Conservation (phyloP, 768 basidiomycete genomes). For the Russula sp. region DNA sequence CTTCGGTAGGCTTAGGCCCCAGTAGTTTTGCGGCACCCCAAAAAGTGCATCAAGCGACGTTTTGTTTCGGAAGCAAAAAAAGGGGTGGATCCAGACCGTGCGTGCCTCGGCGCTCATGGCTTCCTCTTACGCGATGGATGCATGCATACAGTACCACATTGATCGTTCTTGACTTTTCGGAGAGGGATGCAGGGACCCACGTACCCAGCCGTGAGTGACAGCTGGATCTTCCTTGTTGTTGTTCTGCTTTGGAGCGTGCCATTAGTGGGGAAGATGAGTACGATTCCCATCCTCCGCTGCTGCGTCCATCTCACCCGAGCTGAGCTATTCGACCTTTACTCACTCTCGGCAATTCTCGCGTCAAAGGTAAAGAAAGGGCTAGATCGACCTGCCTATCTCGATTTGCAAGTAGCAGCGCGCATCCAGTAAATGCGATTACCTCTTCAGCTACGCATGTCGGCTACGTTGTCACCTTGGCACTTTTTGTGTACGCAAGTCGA, state of each 20-base stretch:
- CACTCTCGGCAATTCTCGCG: background rate
- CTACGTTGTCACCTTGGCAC: background rate
- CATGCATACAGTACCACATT: background rate
- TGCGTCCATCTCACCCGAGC: background rate
- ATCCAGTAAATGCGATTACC: conserved; percentile 6
- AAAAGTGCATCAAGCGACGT: background rate
- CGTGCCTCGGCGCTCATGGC: background rate
- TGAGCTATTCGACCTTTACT: background rate
- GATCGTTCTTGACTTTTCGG: background rate
- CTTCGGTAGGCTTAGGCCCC: background rate
- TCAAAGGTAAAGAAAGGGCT: background rate
- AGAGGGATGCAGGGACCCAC: background rate
- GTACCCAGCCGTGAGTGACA: background rate
- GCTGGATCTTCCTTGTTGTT: background rate
- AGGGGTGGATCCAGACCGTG: background rate
- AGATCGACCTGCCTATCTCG: background rate
- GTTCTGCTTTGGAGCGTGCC: background rate
- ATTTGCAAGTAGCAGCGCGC: background rate
- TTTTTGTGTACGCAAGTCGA: background rate
- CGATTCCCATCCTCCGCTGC: background rate
- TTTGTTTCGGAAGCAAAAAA: background rate
- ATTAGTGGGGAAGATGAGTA: background rate
- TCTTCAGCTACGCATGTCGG: conserved; percentile 2
- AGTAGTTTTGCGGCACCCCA: conserved; percentile 9
- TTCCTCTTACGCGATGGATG: conserved; percentile 3